Conservation (phyloP, 2,329 filamentous ascomycete genomes). For the Onygenales sp. region DNA sequence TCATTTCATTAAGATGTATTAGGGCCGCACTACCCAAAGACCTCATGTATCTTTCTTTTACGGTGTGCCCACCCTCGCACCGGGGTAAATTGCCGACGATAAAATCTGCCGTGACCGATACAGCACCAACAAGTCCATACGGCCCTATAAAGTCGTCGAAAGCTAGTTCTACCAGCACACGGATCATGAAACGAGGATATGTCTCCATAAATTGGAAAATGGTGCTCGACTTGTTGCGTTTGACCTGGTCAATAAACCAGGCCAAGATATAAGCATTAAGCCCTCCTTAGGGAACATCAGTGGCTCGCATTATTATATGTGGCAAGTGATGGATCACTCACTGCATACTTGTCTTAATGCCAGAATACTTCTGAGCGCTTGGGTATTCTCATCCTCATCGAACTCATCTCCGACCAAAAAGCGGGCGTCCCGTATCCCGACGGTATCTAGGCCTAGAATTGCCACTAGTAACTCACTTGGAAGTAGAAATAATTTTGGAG, state of each 20-base stretch:
- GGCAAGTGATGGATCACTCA: too few species aligned
- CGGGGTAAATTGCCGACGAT: neutral
- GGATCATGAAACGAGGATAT: neutral
- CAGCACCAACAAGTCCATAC: neutral
- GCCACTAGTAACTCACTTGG: too few species aligned
- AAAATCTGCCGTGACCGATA: neutral
- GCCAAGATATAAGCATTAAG: neutral
- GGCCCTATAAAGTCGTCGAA: neutral
- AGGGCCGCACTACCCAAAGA: neutral
- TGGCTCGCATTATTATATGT: too few species aligned
- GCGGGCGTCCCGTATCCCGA: too few species aligned
- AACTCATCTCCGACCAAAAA: too few species aligned
- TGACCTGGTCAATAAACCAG: neutral
- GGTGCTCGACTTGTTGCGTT: neutral
- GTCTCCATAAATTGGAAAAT: neutral
- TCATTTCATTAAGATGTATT: slow-evolving; percentile 1
- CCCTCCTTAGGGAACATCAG: neutral
- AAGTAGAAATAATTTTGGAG: too few species aligned
- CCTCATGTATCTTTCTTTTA: neutral
- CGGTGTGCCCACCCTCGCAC: neutral
- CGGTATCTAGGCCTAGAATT: too few species aligned
- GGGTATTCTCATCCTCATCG: too few species aligned
- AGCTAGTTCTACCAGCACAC: neutral
- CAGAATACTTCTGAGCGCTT: too few species aligned
- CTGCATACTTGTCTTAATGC: too few species aligned